These are phyloP conservation scores for Globisporangium viniferum DNA, from an alignment of 352 stramenopile species.

Conservation along the genomic window DNA sequence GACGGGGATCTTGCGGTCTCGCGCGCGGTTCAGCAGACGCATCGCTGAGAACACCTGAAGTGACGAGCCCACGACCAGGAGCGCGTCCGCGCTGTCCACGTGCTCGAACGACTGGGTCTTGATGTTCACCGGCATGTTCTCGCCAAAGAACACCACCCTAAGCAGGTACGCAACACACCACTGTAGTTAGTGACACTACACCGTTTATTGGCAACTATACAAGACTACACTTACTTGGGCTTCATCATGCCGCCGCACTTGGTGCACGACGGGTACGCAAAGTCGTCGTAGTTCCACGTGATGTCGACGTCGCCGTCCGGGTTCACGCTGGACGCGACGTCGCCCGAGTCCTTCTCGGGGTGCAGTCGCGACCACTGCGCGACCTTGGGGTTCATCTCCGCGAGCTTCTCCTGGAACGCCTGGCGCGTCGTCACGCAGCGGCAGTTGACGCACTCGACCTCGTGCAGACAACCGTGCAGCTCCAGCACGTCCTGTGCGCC, in stretches of 20 bases:
- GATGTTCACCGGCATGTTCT: constrained; percentile 87
- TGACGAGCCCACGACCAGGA: constrained; percentile 93
- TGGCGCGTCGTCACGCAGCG: constrained; percentile 61
- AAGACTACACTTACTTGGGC: constrained; percentile 43
- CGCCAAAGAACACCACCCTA: constrained; percentile 96
- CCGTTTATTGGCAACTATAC: not conserved
- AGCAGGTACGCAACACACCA: not conserved
- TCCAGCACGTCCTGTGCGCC: constrained; percentile 89
- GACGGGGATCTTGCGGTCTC: constrained; percentile 58
- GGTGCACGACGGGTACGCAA: constrained; percentile 70
- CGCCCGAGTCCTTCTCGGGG: constrained; percentile 34
- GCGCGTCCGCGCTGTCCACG: constrained; percentile 79
- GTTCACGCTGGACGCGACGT: constrained; percentile 81
- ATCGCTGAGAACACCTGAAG: constrained; percentile 94
- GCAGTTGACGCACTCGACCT: constrained; percentile 84
- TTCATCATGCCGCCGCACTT: constrained; percentile 82
- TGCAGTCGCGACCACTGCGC: constrained; percentile 35
- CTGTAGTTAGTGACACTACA: not conserved
- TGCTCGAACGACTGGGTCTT: constrained; percentile 64
- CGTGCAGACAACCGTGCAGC: constrained; percentile 92
- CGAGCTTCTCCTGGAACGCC: constrained; percentile 86
- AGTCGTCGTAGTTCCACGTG: constrained; percentile 79
- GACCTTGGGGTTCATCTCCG: constrained; percentile 72
- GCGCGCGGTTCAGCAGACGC: constrained; percentile 86
- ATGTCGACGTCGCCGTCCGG: constrained; percentile 94